These are phyloP conservation scores for Erodium moschatum DNA, from an alignment of 441 rosid genomes.

Conservation along the genomic window DNA sequence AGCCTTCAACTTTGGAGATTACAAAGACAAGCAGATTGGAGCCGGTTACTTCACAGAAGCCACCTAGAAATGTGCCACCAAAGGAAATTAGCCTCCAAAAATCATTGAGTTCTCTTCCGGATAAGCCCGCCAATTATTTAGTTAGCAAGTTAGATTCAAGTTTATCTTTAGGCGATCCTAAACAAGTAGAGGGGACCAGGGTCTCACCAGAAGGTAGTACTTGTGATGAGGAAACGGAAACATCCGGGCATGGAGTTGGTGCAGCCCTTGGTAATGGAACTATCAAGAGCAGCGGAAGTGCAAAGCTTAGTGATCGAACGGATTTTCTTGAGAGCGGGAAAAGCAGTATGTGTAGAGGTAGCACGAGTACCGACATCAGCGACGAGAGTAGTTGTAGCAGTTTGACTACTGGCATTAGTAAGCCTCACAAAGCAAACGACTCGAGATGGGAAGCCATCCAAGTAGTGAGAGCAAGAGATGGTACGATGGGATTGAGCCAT, in stretches of 20 bases:
- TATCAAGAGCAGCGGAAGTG: constrained; percentile 60
- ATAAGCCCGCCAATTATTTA: constrained; percentile 26
- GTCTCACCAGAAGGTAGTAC: constrained; percentile 14
- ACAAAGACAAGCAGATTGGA: constrained; percentile 30
- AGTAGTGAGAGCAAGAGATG: constrained; percentile 73
- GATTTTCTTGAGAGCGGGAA: constrained; percentile 87
- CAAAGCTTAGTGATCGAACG: constrained; percentile 55
- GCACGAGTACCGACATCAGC: constrained; percentile 84
- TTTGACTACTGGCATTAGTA: constrained; percentile 67
- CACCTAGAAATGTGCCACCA: constrained; percentile 21
- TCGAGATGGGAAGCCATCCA: constrained; percentile 94
- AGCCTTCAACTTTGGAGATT: constrained; percentile 27
- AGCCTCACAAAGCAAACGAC: constrained; percentile 95
- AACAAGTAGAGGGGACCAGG: constrained; percentile 21
- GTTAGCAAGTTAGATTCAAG: constrained; percentile 37
- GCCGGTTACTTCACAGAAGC: constrained; percentile 23
- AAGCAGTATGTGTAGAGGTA: constrained; percentile 80
- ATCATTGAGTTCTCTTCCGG: constrained; percentile 24
- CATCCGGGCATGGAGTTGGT: constrained; percentile 30
- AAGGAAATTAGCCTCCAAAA: constrained; percentile 22
- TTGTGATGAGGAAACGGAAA: constrained; percentile 26
- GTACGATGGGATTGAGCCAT: constrained; percentile 82
- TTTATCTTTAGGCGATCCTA: constrained; percentile 37
- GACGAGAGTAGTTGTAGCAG: constrained; percentile 98
- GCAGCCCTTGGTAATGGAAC: constrained; percentile 44